Evolutionary conservation across 1,284 basidiomycete species (phyloP).

Genomic region (Irpex sp.): DNA sequence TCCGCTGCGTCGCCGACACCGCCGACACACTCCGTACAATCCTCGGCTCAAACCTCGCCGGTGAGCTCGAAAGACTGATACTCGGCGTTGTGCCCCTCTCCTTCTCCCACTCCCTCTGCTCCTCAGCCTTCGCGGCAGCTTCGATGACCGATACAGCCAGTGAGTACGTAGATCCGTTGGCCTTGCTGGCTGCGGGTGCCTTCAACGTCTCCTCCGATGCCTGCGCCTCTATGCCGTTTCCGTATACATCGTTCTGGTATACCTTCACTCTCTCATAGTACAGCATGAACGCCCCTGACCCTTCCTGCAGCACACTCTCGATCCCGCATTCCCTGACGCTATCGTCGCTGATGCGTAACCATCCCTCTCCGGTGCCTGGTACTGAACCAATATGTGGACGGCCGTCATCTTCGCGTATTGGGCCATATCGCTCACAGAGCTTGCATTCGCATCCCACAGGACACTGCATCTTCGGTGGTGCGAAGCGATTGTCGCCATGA

Average conservation of each 20-base stretch:
- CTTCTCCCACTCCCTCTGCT: conserved; percentile 16
- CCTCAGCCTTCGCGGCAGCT: conserved; percentile 9
- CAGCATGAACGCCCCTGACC: conserved; percentile 79
- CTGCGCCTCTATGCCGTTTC: conserved; percentile 17
- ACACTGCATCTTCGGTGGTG: conserved; percentile 47
- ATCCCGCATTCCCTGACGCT: conserved; percentile 76
- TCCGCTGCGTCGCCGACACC: not conserved
- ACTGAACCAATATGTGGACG: conserved; percentile 2
- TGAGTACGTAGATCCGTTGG: conserved; percentile 37
- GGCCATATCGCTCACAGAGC: conserved; percentile 37
- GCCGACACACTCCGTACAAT: conserved; percentile 49
- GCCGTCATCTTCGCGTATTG: conserved; percentile 35
- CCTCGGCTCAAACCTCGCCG: conserved; percentile 35
- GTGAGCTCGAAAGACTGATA: conserved; percentile 4
- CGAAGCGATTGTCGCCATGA: conserved; percentile 30
- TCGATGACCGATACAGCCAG: conserved; percentile 5
- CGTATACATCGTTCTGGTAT: conserved; percentile 15
- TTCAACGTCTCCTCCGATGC: conserved; percentile 59
- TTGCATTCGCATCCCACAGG: conserved; percentile 43
- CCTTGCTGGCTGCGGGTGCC: conserved; percentile 26
- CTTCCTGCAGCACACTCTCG: conserved; percentile 70
- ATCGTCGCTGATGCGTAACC: conserved; percentile 87
- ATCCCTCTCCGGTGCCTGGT: conserved; percentile 51
- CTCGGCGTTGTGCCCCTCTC: not conserved
- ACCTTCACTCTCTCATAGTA: conserved; percentile 78